Conservation (phyloP, 139 green algal genomes). For the Volvox reticuliferus region DNA sequence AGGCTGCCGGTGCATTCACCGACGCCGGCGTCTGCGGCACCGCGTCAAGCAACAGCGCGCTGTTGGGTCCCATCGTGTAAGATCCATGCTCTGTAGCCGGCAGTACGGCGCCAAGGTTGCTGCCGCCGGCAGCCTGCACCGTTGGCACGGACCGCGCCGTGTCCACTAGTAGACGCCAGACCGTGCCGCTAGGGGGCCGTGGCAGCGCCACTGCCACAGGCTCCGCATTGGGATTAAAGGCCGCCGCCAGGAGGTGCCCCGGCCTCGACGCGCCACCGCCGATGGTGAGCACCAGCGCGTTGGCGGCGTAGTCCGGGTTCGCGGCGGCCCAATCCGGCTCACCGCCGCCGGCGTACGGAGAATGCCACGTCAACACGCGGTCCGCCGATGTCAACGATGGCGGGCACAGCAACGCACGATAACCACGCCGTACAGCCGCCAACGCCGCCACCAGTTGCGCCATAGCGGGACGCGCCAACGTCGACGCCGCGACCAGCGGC, state of each 20-base stretch:
- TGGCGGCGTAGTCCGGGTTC: conserved; percentile 5
- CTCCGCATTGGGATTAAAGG: conserved; percentile 24
- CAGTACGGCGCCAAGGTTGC: conserved; percentile 19
- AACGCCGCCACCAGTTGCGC: conserved; percentile 29
- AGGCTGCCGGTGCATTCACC: background rate
- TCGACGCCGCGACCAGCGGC: conserved; percentile 12
- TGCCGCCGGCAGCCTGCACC: background rate
- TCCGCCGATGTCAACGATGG: conserved; percentile 11
- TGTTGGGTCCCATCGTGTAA: background rate
- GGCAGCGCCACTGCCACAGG: background rate
- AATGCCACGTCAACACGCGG: conserved; percentile 29
- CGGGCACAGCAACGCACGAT: conserved; percentile 16
- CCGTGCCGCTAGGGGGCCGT: background rate
- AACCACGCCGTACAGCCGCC: conserved; percentile 28
- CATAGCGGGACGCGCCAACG: background rate
- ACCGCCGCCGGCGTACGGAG: conserved; percentile 12
- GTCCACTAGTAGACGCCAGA: conserved; percentile 36
- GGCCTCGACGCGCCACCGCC: background rate
- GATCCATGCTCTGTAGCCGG: background rate
- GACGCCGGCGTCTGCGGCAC: conserved; percentile 11
- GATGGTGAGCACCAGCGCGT: conserved; percentile 3
- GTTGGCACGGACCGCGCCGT: conserved; percentile 15
- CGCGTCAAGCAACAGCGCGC: conserved; percentile 24
- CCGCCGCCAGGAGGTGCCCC: conserved; percentile 22
- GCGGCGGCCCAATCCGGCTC: conserved; percentile 35